A percentile compares a stretch with the other conserved stretches of the same genome.
Conservation (phyloP, 192 early-diverging fungal species). For the Coemansia sp. region DNA sequence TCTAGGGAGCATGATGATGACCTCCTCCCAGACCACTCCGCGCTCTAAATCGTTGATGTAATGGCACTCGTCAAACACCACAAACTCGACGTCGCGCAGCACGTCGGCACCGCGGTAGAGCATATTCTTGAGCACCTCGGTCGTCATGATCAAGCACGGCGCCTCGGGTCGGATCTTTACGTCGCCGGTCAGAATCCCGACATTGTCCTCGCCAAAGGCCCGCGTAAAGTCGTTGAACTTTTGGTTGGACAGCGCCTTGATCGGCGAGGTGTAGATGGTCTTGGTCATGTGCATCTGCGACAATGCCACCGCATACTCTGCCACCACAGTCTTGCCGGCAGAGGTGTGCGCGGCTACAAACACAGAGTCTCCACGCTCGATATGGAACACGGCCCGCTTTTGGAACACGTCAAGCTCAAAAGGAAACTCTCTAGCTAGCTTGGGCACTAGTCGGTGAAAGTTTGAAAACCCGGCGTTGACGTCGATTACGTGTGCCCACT, state of each 20-base stretch:
- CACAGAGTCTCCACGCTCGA: conserved; percentile 92
- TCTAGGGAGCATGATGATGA: conserved; percentile 97
- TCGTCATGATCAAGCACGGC: conserved; percentile 98
- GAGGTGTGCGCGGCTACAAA: conserved; percentile 99
- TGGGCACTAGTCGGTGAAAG: conserved; percentile 87
- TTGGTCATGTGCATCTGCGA: conserved; percentile 93
- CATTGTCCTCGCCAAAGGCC: conserved; percentile 81
- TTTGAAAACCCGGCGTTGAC: conserved; percentile 82
- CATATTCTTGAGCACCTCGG: conserved; percentile 97
- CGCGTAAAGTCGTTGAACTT: conserved; percentile 94
- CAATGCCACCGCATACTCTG: conserved; percentile 96
- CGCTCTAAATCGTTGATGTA: conserved; percentile 94
- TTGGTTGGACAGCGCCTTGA: conserved; percentile 98
- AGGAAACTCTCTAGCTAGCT: conserved; percentile 83
- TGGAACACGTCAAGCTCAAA: conserved; percentile 98
- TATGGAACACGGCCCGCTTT: conserved; percentile 92
- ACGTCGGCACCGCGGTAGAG: conserved; percentile 95
- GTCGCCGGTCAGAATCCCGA: conserved; percentile 97
- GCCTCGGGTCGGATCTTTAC: conserved; percentile 96
- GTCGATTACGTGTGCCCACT: conserved; percentile 94
- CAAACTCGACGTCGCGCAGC: conserved; percentile 97
- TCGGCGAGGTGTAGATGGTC: conserved; percentile 96
- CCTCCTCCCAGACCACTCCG: conserved; percentile 99
- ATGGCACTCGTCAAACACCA: conserved; percentile 99
- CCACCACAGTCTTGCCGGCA: conserved; percentile 97